Base-by-base conservation (phyloP, 306 rosid species). In the Sicyos edulis region DNA sequence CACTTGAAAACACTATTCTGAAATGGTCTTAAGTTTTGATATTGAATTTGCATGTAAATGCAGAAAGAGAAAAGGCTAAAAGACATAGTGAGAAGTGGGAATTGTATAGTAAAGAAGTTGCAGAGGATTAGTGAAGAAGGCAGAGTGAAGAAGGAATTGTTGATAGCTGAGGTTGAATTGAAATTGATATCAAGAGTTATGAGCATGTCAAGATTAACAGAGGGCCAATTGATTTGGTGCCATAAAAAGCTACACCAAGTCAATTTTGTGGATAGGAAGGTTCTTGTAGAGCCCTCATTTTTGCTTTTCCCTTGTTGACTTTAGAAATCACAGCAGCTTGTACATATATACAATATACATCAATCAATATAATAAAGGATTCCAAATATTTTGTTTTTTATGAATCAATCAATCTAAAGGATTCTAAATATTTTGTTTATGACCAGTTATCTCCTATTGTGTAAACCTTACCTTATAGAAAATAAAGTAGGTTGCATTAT, bases 41-140 rank as follows among this genome's bases (percentile, higher is more conserved):
- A 34, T 62, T 37, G 5, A 62, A 64, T 40, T 58, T 49, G 6
- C 6, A 2, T 78, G 56, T 73, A 7, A 16, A 54, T 83, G 79
- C 86, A 93, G 97, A 88, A 88, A 79, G 97, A 87, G 78, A 90
- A 56, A 61, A 87, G 52, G 77, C 82, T 88, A 0, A 90, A 81
- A 78, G 98, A 93, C 75, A 82, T 88, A 49, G 79, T 82, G 74
- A 88, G 89, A 79, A 88, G 69, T 26, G 89, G 90, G 22, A 84
- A 90, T 61, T 93, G 98, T 84, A 83, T 88, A 73, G 96, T 84
- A 44, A 93, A 73, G 84, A 93, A 78, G 84, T 82, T 90, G 70
- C 92, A 90, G 80, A 92, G 82, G 87, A 85, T 80, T 16, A 59
- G 50, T 42, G 70, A 54, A 20, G 83, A 83, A 22, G 77, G 78